Conservation (phyloP, 106 monocot species). For the Phalaenopsis equestris region DNA sequence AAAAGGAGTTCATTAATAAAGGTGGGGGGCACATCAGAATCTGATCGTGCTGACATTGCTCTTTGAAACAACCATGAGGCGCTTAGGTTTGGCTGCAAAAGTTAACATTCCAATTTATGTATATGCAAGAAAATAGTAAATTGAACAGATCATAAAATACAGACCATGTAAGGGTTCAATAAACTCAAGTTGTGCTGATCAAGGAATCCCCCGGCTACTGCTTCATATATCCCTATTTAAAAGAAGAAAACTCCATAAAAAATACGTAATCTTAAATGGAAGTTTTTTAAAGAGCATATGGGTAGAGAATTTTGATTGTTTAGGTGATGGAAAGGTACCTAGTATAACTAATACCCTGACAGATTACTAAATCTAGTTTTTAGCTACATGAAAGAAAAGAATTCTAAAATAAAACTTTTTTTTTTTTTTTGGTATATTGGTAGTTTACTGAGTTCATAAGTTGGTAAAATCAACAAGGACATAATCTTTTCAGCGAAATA, state of each 20-base stretch:
- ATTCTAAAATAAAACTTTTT: not conserved
- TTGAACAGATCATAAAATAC: slow-evolving; percentile 12
- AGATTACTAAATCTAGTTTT: not conserved
- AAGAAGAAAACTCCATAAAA: slow-evolving; percentile 4
- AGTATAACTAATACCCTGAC: no score
- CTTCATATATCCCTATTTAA: slow-evolving; percentile 76
- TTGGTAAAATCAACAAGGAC: not conserved
- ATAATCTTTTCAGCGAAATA: not conserved
- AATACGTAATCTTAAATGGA: slow-evolving; percentile 1
- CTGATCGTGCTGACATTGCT: slow-evolving; percentile 69
- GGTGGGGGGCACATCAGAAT: slow-evolving; percentile 47
- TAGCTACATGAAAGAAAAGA: not conserved
- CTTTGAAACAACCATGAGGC: slow-evolving; percentile 97
- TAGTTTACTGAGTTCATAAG: not conserved
- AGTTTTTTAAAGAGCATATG: not conserved
- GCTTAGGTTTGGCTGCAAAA: slow-evolving; percentile 86
- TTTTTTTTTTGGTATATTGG: not conserved
- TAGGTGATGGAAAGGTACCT: not conserved
- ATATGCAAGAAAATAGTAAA: slow-evolving; percentile 1
- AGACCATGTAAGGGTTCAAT: slow-evolving; percentile 89
- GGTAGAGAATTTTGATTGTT: not conserved
- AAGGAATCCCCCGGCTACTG: slow-evolving; percentile 59
- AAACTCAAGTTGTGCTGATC: slow-evolving; percentile 61
- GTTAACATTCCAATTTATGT: not conserved
- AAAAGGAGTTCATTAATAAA: slow-evolving; percentile 90